Evolutionary conservation across 179 eudicot genomes (phyloP).

Genomic region (Beta macrorhiza): DNA sequence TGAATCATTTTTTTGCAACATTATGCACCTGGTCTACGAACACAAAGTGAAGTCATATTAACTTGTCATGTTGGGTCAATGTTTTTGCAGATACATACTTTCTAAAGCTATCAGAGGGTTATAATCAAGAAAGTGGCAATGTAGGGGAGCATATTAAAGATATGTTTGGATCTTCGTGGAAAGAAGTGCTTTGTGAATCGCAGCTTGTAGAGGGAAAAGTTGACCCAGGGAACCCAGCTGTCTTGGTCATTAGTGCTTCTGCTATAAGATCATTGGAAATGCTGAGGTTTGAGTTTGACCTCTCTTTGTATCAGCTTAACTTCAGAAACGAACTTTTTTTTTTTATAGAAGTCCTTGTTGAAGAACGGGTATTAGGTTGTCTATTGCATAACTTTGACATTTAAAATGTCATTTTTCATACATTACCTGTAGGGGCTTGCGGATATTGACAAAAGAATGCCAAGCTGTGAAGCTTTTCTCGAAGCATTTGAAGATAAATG

Average conservation of each 20-base stretch:
- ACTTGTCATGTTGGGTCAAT: constrained; percentile 3
- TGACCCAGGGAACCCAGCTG: constrained; percentile 82
- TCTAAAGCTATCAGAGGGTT: constrained; percentile 48
- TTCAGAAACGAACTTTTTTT: constrained; percentile 4
- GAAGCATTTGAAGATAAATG: constrained; percentile 91
- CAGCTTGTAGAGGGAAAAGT: constrained; percentile 59
- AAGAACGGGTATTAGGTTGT: background rate
- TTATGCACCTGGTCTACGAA: background rate
- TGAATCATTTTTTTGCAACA: background rate
- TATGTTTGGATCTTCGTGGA: constrained; percentile 74
- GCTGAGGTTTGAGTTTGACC: constrained; percentile 64
- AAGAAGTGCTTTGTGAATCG: constrained; percentile 62
- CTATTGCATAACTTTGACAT: background rate
- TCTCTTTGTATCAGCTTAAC: constrained; percentile 14
- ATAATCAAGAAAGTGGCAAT: constrained; percentile 48
- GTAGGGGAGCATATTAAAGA: constrained; percentile 61
- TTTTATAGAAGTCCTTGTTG: too few relatives aligned
- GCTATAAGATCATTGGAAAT: constrained; percentile 81
- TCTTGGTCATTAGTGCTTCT: constrained; percentile 69
- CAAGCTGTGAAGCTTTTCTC: constrained; percentile 88
- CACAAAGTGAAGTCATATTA: background rate
- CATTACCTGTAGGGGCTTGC: constrained; percentile 54
- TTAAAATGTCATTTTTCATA: background rate
- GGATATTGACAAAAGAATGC: constrained; percentile 75
- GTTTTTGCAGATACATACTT: constrained; percentile 55